Evolutionary conservation across 2,329 filamentous ascomycete species (phyloP).

Genomic region (Hypocreales sp.): DNA sequence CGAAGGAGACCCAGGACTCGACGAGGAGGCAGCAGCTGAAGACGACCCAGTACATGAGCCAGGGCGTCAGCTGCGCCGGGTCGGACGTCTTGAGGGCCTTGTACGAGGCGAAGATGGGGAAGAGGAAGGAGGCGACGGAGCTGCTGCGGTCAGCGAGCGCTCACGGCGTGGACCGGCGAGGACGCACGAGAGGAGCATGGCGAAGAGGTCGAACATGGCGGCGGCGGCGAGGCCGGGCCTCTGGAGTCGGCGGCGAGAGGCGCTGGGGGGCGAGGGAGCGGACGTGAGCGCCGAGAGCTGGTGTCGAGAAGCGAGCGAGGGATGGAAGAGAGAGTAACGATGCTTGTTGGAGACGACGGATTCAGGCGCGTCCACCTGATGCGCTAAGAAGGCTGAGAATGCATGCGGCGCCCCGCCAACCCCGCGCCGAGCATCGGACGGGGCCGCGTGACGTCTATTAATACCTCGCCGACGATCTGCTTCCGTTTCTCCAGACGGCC

Average conservation of each 20-base stretch:
- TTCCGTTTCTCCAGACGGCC: too few species aligned
- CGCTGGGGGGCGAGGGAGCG: background rate
- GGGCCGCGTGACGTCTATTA: too few species aligned
- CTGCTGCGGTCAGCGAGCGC: slow-evolving; percentile 26
- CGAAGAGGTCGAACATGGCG: slow-evolving; percentile 62
- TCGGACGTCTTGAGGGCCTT: slow-evolving; percentile 91
- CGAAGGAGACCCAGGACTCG: slow-evolving; percentile 79
- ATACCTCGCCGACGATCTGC: too few species aligned
- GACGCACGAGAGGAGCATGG: slow-evolving; percentile 61
- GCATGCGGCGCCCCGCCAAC: too few species aligned
- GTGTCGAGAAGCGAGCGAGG: too few species aligned
- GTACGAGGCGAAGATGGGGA: slow-evolving; percentile 93
- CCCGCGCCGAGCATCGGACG: too few species aligned
- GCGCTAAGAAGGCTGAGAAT: too few species aligned
- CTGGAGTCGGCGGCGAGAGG: slow-evolving; percentile 4
- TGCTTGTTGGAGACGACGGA: too few species aligned
- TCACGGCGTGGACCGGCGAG: slow-evolving; percentile 3
- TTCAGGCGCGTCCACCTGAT: too few species aligned
- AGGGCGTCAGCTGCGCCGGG: slow-evolving; percentile 80
- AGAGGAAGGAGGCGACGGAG: slow-evolving; percentile 76
- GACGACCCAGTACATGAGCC: slow-evolving; percentile 99
- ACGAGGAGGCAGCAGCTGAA: slow-evolving; percentile 65
- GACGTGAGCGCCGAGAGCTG: too few species aligned
- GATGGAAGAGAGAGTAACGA: too few species aligned
- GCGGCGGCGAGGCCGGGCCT: slow-evolving; percentile 11